phyloP scores from a whole-genome alignment of 495 filamentous ascomycete species.

The Penicillium herquei region DNA sequence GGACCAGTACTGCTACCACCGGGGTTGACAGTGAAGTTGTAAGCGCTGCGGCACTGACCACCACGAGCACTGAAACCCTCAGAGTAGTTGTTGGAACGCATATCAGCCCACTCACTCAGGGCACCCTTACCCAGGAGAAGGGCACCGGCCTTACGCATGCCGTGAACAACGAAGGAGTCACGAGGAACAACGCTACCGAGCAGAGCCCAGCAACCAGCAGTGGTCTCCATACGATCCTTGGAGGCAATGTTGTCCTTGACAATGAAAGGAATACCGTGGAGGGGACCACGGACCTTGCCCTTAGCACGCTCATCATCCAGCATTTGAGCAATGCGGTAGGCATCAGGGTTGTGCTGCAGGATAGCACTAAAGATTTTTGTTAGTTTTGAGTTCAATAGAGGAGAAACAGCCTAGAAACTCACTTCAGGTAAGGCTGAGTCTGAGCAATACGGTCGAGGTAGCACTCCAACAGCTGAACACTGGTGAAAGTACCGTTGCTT shows the following conservation, averaged over 20 bases:
- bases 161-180: conserved; percentile 60
- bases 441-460: conserved; percentile 54
- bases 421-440: conserved; percentile 60
- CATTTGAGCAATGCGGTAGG: conserved; percentile 51
- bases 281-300: conserved; percentile 54
- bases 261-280: conserved; percentile 73
- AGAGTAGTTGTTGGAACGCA: conserved; percentile 68
- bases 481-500: conserved; percentile 41
- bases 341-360: conserved; percentile 63
- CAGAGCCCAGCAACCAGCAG: conserved; percentile 57
- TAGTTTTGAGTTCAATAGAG: not conserved
- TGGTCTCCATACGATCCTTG: conserved; percentile 68
- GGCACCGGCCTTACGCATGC: conserved; percentile 63
- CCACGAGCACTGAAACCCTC: conserved; percentile 67
- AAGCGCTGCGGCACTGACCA: conserved; percentile 63
- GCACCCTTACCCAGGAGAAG: conserved; percentile 68
- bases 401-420: conserved; percentile 5
- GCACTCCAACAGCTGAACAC: conserved; percentile 49
- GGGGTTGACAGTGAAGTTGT: conserved; percentile 69
- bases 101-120: conserved; percentile 72
- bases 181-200: conserved; percentile 63
- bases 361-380: conserved; percentile 39
- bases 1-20: conserved; percentile 65
- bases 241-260: conserved; percentile 77
- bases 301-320: conserved; percentile 58